Base-by-base conservation (phyloP, 2,329 filamentous ascomycete species). In the Fusarium sp. region DNA sequence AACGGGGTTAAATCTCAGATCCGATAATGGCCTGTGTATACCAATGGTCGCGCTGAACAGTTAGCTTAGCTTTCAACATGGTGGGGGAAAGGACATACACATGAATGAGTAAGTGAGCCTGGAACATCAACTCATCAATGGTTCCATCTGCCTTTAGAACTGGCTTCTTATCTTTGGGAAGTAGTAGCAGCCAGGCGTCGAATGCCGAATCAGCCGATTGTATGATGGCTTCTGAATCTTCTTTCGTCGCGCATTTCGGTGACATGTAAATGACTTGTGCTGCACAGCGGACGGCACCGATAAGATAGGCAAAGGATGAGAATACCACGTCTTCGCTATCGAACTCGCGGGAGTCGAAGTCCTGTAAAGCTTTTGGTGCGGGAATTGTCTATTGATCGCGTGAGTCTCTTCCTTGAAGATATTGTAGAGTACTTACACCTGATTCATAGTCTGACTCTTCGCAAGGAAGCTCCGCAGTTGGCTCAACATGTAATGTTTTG, bases 391-490 rank as follows among this genome's bases (percentile, higher is more conserved):
- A 7, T 3, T 0, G 0, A 10, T 3, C 10, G 1, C 6, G 20
- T 73, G 4, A 64, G 61, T 13, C 10, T 9, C 10, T 8, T 11
- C 10, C 1, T 7, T 7, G 2, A 5, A 7, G 5, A 12, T 17
- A 1, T 0, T 14, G 20, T 3, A 1, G 0, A 5, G 5, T 2
- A 75, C 80, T 77, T 75, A 85, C 83, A 35, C 82, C 81, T 26
- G 74, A 74, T 49, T 82, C 83, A 67, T 89, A 91, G 9, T 90
- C 87, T 0, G 80, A 76, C 70, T 93, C 90, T 70, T 93, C 90
- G 63, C 91, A 92, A 0, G 92, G 92, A 7, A 94, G 82, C 1
- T 87, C 85, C 1, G 90, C 88, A 26, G 90, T 88, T 2, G 86
- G 85, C 4, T 85, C 81, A 1, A 91, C 81, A 44, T 83, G 82